Evolutionary conservation across 345 rosid genomes (phyloP).

Genomic region (Capsella bursapastoris): DNA sequence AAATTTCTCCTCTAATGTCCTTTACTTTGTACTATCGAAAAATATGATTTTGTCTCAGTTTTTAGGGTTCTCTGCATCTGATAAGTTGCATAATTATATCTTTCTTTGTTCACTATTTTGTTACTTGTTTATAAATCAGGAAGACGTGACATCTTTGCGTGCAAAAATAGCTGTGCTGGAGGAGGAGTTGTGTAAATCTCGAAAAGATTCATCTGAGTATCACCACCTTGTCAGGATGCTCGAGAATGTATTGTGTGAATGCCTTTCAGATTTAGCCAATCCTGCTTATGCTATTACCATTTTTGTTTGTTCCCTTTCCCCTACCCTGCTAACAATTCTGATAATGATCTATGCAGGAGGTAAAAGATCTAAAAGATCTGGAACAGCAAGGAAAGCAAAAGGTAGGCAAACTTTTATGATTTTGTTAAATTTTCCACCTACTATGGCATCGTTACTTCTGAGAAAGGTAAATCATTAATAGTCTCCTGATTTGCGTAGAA

Average conservation of each 20-base stretch:
- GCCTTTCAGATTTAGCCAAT: conserved; percentile 19
- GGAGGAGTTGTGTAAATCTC: conserved; percentile 82
- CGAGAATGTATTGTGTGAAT: conserved; percentile 67
- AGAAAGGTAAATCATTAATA: conserved; percentile 16
- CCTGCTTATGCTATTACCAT: conserved; percentile 25
- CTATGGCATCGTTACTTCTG: conserved; percentile 21
- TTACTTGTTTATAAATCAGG: conserved; percentile 54
- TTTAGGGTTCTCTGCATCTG: conserved; percentile 6
- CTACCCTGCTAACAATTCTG: conserved; percentile 25
- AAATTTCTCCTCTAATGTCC: conserved; percentile 31
- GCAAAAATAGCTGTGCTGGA: conserved; percentile 69
- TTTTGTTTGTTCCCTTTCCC: conserved; percentile 8
- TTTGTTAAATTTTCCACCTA: background rate
- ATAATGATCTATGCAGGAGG: conserved; percentile 61
- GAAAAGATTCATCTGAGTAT: conserved; percentile 68
- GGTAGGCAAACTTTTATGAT: conserved; percentile 50
- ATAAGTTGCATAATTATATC: conserved; percentile 17
- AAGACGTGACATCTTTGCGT: conserved; percentile 67
- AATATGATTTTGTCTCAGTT: conserved; percentile 20
- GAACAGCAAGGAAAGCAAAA: conserved; percentile 92
- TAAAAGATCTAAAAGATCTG: conserved; percentile 79
- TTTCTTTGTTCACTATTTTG: conserved; percentile 33
- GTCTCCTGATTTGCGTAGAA: conserved; percentile 20
- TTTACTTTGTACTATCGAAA: conserved; percentile 19
- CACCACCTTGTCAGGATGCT: conserved; percentile 57